Percentiles rank a stretch among this genome's conserved stretches.
phyloP scores from a whole-genome alignment of 148 eudicot species.

The Chenopodium album region DNA sequence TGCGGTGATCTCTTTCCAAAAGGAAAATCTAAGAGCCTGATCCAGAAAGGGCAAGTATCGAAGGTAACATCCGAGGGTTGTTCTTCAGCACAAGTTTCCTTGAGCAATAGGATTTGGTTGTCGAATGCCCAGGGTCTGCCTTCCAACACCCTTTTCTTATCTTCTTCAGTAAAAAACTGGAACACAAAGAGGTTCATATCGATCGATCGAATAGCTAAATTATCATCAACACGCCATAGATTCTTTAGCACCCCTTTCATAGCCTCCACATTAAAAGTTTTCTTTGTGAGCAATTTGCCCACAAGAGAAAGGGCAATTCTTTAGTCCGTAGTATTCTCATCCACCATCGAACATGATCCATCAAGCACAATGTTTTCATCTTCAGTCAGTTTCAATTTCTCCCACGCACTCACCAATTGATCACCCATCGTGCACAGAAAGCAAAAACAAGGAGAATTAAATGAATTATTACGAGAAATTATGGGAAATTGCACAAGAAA shows the following conservation, averaged over 20 bases:
- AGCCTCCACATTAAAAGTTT: not conserved
- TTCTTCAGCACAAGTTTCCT: not conserved
- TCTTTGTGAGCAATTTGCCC: not conserved
- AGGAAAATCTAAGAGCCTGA: not conserved
- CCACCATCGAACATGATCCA: not conserved
- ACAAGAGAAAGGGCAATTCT: not conserved
- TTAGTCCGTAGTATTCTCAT: not conserved
- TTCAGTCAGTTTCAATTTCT: not conserved
- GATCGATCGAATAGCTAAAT: not conserved
- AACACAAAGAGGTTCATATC: not conserved
- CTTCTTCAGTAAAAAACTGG: not conserved
- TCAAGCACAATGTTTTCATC: not conserved
- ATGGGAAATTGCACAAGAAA: not conserved
- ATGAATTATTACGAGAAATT: not conserved
- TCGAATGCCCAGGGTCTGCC: constrained; percentile 16
- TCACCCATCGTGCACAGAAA: not conserved
- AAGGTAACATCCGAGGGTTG: not conserved
- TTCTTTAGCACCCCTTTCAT: not conserved
- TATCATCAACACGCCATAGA: not conserved
- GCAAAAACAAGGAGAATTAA: not conserved
- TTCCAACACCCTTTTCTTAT: not conserved
- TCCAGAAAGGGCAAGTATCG: not conserved
- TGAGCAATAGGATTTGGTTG: not conserved
- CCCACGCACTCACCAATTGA: not conserved
- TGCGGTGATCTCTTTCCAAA: not conserved